Evolutionary conservation across 306 rosid genomes (phyloP).

Genomic region (Quercus variabilis): DNA sequence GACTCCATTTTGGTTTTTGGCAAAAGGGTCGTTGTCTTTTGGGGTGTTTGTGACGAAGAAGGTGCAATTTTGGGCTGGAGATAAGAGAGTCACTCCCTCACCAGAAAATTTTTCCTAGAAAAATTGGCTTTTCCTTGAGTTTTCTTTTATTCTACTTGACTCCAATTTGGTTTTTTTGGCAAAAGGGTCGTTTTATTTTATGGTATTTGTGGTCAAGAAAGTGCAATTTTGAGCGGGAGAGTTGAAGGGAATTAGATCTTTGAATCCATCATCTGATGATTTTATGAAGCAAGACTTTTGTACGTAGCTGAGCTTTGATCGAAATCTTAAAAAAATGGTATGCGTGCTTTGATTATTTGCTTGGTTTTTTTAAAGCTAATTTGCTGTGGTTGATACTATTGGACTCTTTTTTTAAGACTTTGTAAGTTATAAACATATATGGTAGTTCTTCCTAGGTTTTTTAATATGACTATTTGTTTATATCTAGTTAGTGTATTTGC

Average conservation of each 20-base stretch:
- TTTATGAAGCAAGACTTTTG: conserved; percentile 31
- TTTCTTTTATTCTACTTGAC: conserved; percentile 3
- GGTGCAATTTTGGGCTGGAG: background rate
- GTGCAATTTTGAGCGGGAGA: background rate
- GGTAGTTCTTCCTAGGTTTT: background rate
- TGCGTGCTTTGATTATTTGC: background rate
- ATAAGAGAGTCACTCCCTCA: background rate
- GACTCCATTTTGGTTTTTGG: conserved; percentile 13
- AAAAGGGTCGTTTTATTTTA: conserved; percentile 13
- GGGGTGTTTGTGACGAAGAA: conserved; percentile 8
- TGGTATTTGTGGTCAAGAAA: conserved; percentile 10
- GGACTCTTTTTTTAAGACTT: background rate
- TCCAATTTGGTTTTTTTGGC: conserved; percentile 5
- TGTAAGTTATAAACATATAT: background rate
- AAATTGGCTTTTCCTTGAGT: conserved; percentile 19
- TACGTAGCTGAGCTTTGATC: conserved; percentile 19
- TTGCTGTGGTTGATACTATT: background rate
- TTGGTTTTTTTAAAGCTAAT: background rate
- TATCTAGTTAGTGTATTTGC: background rate
- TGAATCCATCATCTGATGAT: conserved; percentile 14
- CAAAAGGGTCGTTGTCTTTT: conserved; percentile 21
- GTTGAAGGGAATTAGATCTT: conserved; percentile 12
- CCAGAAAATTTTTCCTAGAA: background rate
- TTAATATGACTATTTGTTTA: background rate
- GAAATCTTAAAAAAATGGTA: conserved; percentile 54